Base-by-base conservation (phyloP, 805 yeast species). In the Sporopachydermia lactativora region DNA sequence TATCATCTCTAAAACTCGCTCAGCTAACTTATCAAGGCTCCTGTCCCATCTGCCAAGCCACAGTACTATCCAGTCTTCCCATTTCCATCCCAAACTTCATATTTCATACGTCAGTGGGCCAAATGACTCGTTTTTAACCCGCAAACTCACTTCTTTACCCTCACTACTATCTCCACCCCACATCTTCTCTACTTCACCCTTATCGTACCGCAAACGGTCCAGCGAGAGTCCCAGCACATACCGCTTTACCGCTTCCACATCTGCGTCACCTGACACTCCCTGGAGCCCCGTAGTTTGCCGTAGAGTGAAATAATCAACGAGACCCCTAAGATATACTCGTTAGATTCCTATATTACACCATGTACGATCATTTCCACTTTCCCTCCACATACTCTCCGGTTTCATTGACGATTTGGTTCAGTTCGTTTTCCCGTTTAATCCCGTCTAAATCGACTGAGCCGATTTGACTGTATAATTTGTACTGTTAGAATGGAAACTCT, bases 361-460 rank as follows among this genome's bases (percentile, higher is more conserved):
- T 37, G 19, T 11, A 37, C 31, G n/a, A 8, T 24, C 31, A 24
- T 24, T 24, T 5, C 19, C 18, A 42, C 45, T 39, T 31, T 41
- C 45, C 53, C 57, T 5, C 19, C 18, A 42, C 45, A 36, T 31
- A 43, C 45, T 54, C 57, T 35, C 49, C 53, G 3, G 58, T 53
- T 19, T 68, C 73, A 45, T 64, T 64, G 38, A 70, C 75, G 13
- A 70, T 68, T 17, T 53, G 51, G 42, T 64, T 64, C 36, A 70
- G 53, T 45, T 70, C 73, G 37, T 61, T 65, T 45, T 70, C 73
- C 45, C 75, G 54, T 41, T 59, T 44, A 36, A 47, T 6, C 60
- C 8, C 13, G 8, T 47, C 63, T 66, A 44, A n/a, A 24, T 24
- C 31, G n/a, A 24, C 31, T 8, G 31, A 24, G 8, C 31, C 31